Evolutionary conservation across 768 basidiomycete genomes (phyloP).

Genomic region (Aureoboletus auriporus): DNA sequence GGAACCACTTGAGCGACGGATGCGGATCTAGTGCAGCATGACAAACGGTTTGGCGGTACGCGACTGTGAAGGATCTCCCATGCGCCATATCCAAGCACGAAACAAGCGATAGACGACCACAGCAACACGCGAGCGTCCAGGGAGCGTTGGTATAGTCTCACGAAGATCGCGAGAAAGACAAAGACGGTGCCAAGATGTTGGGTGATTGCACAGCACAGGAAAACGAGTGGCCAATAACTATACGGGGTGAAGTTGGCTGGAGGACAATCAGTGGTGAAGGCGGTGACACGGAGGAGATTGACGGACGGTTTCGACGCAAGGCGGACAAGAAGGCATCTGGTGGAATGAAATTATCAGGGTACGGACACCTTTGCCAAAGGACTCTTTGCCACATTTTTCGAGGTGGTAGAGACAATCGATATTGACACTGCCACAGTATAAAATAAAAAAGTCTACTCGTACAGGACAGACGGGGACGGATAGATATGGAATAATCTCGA

Average conservation of each 20-base stretch:
- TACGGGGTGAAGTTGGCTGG: conserved; percentile 80
- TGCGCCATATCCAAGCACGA: conserved; percentile 53
- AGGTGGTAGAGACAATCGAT: conserved; percentile 11
- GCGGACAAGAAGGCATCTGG: conserved; percentile 69
- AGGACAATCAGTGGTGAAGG: conserved; percentile 6
- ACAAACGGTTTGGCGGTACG: conserved; percentile 25
- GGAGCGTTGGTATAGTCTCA: conserved; percentile 55
- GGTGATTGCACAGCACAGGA: conserved; percentile 69
- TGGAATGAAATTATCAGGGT: conserved; percentile 86
- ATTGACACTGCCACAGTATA: too few species aligned
- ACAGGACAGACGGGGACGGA: too few species aligned
- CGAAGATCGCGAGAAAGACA: conserved; percentile 79
- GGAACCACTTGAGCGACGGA: conserved; percentile 8
- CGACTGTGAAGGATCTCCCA: conserved; percentile 54
- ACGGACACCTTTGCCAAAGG: conserved; percentile 73
- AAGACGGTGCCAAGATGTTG: conserved; percentile 82
- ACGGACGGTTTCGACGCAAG: conserved; percentile 73
- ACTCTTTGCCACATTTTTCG: conserved; percentile 67
- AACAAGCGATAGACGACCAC: conserved; percentile 57
- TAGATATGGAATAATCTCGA: conserved; percentile 20
- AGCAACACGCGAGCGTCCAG: conserved; percentile 71
- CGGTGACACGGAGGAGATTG: conserved; percentile 8
- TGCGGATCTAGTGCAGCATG: not conserved
- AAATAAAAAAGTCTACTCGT: too few species aligned
- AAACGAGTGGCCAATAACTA: conserved; percentile 68